Percentiles rank a stretch among this genome's conserved stretches.
Evolutionary conservation across 495 filamentous ascomycete genomes (phyloP).

Genomic region (Penicillium turbatum): DNA sequence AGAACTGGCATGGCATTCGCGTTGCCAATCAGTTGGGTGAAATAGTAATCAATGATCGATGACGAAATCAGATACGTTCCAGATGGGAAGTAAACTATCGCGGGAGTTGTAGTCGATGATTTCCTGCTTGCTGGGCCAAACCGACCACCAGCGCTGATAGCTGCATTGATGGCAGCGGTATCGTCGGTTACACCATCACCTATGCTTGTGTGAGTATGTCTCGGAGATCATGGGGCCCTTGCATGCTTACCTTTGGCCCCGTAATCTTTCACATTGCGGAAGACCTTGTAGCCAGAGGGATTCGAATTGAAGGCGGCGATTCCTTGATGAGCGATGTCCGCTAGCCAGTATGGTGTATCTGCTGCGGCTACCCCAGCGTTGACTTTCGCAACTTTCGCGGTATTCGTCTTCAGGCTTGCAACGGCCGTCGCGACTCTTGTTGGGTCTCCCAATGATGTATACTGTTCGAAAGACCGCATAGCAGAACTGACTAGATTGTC

Average conservation of each 20-base stretch:
- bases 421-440: slow-evolving; percentile 7
- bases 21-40: slow-evolving; percentile 66
- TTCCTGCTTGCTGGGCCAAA: slow-evolving; percentile 46
- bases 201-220: slow-evolving; percentile 9
- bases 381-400: background rate
- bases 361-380: slow-evolving; percentile 16
- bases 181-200: slow-evolving; percentile 64
- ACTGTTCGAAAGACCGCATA: slow-evolving; percentile 13
- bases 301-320: slow-evolving; percentile 54
- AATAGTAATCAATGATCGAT: slow-evolving; percentile 56
- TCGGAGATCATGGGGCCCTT: background rate
- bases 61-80: slow-evolving; percentile 58
- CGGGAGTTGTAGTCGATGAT: slow-evolving; percentile 51
- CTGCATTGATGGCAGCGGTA: slow-evolving; percentile 58
- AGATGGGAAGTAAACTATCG: slow-evolving; percentile 60
- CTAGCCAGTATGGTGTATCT: slow-evolving; percentile 59
- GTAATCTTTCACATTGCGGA: slow-evolving; percentile 75
- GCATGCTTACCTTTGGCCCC: slow-evolving; percentile 49
- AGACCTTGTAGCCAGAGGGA: slow-evolving; percentile 56
- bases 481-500: slow-evolving; percentile 20
- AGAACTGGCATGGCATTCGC: slow-evolving; percentile 59
- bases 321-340: slow-evolving; percentile 61
- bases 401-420: background rate
- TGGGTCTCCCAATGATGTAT: slow-evolving; percentile 13
- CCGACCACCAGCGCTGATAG: slow-evolving; percentile 51